phyloP scores from a whole-genome alignment of 768 basidiomycete genomes.

The Naganishia friedmannii region DNA sequence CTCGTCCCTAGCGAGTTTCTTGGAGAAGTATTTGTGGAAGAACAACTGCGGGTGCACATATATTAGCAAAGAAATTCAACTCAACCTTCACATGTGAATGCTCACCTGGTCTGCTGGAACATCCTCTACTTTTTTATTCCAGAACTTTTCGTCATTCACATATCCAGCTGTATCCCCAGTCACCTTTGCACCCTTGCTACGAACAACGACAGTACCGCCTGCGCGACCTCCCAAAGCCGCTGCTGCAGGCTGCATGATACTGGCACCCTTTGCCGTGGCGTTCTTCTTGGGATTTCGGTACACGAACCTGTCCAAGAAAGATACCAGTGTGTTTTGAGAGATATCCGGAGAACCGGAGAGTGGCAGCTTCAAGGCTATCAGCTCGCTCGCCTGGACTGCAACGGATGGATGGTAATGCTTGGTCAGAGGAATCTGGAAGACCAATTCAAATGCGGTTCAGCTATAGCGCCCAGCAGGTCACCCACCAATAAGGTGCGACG shows the following conservation, averaged over 20 bases:
- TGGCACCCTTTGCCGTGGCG: slow-evolving; percentile 66
- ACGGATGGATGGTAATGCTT: slow-evolving; percentile 88
- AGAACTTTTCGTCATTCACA: slow-evolving; percentile 74
- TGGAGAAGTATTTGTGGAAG: slow-evolving; percentile 83
- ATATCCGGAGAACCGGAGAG: slow-evolving; percentile 83
- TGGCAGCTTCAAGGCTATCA: slow-evolving; percentile 64
- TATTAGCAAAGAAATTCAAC: not conserved
- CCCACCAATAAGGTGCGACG: slow-evolving; percentile 42
- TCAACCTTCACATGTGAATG: slow-evolving; percentile 24
- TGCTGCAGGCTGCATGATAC: slow-evolving; percentile 93
- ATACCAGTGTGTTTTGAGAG: slow-evolving; percentile 83
- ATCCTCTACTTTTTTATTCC: slow-evolving; percentile 65
- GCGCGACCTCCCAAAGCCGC: slow-evolving; percentile 57
- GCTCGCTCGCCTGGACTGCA: slow-evolving; percentile 77
- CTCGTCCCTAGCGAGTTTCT: slow-evolving; percentile 63
- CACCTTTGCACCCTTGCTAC: slow-evolving; percentile 68
- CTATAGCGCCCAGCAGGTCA: not conserved
- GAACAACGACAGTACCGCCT: slow-evolving; percentile 53
- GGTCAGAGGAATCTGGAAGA: slow-evolving; percentile 68
- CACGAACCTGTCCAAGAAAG: slow-evolving; percentile 95
- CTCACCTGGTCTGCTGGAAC: slow-evolving; percentile 82
- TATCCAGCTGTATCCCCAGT: slow-evolving; percentile 56
- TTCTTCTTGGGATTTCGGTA: slow-evolving; percentile 91
- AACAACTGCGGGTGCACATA: slow-evolving; percentile 62
- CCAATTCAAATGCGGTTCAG: not conserved